These are phyloP conservation scores for Fusarium papillatum DNA, from an alignment of 2,329 filamentous ascomycete genomes.

Conservation along the genomic window DNA sequence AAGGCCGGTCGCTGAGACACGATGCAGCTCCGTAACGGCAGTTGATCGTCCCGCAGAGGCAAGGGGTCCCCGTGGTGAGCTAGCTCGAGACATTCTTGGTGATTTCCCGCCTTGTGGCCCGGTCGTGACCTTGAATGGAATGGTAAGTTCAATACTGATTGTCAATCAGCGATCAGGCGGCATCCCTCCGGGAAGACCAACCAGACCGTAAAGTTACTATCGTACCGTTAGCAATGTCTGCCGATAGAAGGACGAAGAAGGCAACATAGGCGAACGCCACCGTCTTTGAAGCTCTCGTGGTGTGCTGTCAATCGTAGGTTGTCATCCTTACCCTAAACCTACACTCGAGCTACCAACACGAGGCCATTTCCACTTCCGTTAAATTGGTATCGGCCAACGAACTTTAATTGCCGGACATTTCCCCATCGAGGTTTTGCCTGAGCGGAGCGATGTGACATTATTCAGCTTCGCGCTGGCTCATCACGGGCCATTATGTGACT, in stretches of 20 bases:
- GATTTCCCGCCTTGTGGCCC: not conserved
- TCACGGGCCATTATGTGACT: not conserved
- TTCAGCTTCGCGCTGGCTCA: not conserved
- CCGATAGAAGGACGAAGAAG: not conserved
- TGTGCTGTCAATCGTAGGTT: not conserved
- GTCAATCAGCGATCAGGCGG: not conserved
- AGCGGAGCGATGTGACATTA: constrained; percentile 23
- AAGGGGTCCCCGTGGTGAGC: not conserved
- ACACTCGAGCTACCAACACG: not conserved
- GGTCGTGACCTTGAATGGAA: not conserved
- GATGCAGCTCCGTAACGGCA: not conserved
- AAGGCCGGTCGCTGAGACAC: not conserved
- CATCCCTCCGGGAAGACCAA: not conserved
- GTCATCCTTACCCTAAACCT: constrained; percentile 12
- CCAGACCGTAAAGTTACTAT: not conserved
- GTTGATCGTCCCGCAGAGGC: not conserved
- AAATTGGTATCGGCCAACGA: not conserved
- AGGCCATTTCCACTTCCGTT: constrained; percentile 11
- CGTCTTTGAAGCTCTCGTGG: not conserved
- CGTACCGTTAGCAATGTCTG: not conserved
- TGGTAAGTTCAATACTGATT: not conserved
- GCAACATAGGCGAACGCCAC: constrained; percentile 2
- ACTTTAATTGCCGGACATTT: not conserved
- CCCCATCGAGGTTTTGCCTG: not conserved
- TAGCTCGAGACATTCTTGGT: not conserved